These are phyloP conservation scores for Strobilomyces confusus DNA, from an alignment of 768 basidiomycete species.

Conservation along the genomic window DNA sequence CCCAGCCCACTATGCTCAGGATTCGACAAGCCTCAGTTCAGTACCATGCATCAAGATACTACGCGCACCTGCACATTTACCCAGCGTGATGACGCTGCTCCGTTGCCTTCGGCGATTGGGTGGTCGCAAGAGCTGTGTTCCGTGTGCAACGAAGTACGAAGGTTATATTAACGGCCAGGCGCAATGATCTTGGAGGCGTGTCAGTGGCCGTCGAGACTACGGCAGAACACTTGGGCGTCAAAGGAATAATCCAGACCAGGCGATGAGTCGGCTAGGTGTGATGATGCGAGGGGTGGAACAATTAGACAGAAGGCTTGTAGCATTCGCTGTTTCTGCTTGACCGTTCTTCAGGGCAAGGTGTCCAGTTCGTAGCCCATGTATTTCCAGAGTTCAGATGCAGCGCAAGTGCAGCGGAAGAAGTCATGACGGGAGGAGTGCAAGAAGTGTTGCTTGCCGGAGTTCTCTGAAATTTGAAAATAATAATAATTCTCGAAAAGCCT, in stretches of 20 bases:
- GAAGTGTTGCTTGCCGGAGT: conserved; percentile 27
- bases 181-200: conserved; percentile 9
- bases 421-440: conserved; percentile 28
- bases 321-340: not conserved
- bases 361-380: not conserved
- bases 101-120: conserved; percentile 22
- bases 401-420: conserved; percentile 7
- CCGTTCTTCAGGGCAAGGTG: conserved; percentile 3
- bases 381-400: conserved; percentile 8
- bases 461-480: conserved; percentile 27
- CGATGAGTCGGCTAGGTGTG: conserved; percentile 7
- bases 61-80: conserved; percentile 11
- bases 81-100: not conserved
- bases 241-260: conserved; percentile 1
- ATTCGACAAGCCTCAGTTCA: conserved; percentile 4
- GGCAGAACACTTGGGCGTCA: not conserved
- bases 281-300: conserved; percentile 1
- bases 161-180: conserved; percentile 21
- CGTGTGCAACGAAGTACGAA: conserved; percentile 14
- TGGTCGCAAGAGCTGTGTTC: conserved; percentile 15
- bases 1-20: not conserved
- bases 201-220: not conserved
- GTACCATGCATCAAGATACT: not conserved
- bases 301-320: not conserved
- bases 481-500: conserved; percentile 31